Evolutionary conservation across 225 moss, liverwort and hornwort genomes (phyloP), one percentile per base, ranked within the genome.

Genomic region (Pseudoscleropodium purum): DNA sequence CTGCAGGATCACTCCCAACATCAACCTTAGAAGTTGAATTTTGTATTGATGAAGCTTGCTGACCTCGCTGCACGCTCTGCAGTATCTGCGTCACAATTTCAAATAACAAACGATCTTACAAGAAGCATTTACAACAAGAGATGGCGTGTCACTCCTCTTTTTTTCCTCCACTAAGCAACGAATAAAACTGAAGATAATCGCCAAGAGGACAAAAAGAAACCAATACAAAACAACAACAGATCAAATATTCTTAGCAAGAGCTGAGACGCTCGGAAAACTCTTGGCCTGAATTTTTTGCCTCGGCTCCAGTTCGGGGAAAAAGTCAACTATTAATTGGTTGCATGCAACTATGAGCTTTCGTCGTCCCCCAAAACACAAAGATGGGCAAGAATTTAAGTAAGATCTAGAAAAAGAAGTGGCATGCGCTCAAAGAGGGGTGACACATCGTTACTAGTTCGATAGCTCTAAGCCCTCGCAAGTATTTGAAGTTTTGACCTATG

Each of bases 1-100:
- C 94, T 66, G 96, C 82, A 88, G 95, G 88, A 81, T 69, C 87
- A 89, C 92, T 94, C 69, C 92, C 93, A 81, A 88, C 83, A 72
- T 92, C 91, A 62, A 73, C 37, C 79, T 90, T 92, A 61, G 83
- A 73, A 62, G 68, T 34, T 66, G 69, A 16, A 82, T 87, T 93
- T 75, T 90, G 81, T 85, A 83, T 90, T 52, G 81, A 81, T 30
- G 65, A 81, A 70, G 81, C 89, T 80, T 92, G 91, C 81, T 85
- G 90, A 62, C 41, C 91, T 84, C 47, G 91, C 70, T 89, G 89
- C 75, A 88, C 91, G 75, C 86, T 90, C 77, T 86, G 86, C 87
- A 92, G 77, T 89, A 95, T 93, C 95, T 95, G 94, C 85, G 85
- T 70, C 65, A 85, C 75, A 84, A 86, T 73, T 79, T 72, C 79